A percentile compares a stretch with the other conserved stretches of the same genome.
Conservation (phyloP, 495 filamentous ascomycete species). For the Hypoxylon rickii region DNA sequence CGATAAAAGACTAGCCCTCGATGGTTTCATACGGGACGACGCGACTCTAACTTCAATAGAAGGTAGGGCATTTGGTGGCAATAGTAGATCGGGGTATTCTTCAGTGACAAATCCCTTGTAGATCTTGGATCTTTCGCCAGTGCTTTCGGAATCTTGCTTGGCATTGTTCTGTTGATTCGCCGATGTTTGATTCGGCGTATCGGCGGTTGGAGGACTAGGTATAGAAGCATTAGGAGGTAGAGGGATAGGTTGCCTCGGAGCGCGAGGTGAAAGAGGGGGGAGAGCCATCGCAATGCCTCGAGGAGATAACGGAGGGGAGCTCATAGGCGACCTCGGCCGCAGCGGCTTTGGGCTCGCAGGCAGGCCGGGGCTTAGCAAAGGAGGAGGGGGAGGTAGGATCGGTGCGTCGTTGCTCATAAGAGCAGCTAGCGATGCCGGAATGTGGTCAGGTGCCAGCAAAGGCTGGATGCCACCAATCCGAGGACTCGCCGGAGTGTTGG, state of each 20-base stretch:
- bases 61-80: slow-evolving; percentile 90
- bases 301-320: slow-evolving; percentile 71
- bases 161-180: slow-evolving; percentile 45
- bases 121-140: slow-evolving; percentile 43
- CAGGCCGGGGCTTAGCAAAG: slow-evolving; percentile 79
- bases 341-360: slow-evolving; percentile 89
- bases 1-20: slow-evolving; percentile 78
- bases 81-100: slow-evolving; percentile 78
- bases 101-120: slow-evolving; percentile 74
- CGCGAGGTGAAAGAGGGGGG: slow-evolving; percentile 72
- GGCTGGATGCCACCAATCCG: slow-evolving; percentile 17
- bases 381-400: slow-evolving; percentile 53
- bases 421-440: slow-evolving; percentile 53
- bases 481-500: slow-evolving; percentile 40
- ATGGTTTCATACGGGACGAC: slow-evolving; percentile 92
- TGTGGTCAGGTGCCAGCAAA: slow-evolving; percentile 33
- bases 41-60: slow-evolving; percentile 83
- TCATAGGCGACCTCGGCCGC: slow-evolving; percentile 71
- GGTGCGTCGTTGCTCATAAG: slow-evolving; percentile 47
- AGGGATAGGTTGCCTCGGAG: slow-evolving; percentile 67
- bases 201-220: slow-evolving; percentile 56
- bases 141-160: slow-evolving; percentile 45
- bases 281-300: slow-evolving; percentile 55
- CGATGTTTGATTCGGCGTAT: slow-evolving; percentile 41
- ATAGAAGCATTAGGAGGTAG: slow-evolving; percentile 66